A percentile compares a stretch with the other conserved stretches of the same genome.
phyloP scores from a whole-genome alignment of 163 green algal genomes.

The Chlorella variabilis region DNA sequence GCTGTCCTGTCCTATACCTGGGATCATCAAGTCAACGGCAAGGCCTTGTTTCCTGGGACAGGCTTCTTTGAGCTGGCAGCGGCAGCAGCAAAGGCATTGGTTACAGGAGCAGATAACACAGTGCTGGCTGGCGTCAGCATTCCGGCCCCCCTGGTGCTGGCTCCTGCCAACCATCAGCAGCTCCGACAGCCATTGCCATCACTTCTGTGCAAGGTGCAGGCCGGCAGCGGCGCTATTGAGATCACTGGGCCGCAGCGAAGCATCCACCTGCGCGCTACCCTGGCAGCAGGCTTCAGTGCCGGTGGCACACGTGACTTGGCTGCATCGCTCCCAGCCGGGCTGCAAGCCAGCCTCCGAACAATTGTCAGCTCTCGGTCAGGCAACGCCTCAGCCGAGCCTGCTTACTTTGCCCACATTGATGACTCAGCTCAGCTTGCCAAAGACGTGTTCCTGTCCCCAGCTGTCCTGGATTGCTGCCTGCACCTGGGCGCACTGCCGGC shows the following conservation, averaged over 20 bases:
- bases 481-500: slow-evolving; percentile 44
- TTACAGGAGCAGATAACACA: not conserved
- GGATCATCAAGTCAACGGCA: slow-evolving; percentile 73
- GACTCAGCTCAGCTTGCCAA: not conserved
- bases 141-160: slow-evolving; percentile 59
- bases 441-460: slow-evolving; percentile 45
- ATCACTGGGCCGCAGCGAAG: not conserved
- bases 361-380: too few relatives aligned
- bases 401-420: slow-evolving; percentile 1
- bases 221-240: slow-evolving; percentile 11
- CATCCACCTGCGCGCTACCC: slow-evolving; percentile 4
- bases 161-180: not conserved
- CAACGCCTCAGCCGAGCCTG: not conserved
- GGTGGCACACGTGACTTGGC: not conserved
- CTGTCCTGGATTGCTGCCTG: slow-evolving; percentile 45
- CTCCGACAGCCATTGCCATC: not conserved
- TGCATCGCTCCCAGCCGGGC: too few relatives aligned
- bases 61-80: slow-evolving; percentile 76
- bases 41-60: slow-evolving; percentile 73
- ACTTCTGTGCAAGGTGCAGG: slow-evolving; percentile 12
- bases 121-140: slow-evolving; percentile 50
- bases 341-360: too few relatives aligned
- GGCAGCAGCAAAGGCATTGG: slow-evolving; percentile 45
- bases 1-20: slow-evolving; percentile 54
- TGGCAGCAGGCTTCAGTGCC: not conserved